These are phyloP conservation scores for Olyra latifolia DNA, from an alignment of 176 grass and related monocot genomes.

Conservation along the genomic window DNA sequence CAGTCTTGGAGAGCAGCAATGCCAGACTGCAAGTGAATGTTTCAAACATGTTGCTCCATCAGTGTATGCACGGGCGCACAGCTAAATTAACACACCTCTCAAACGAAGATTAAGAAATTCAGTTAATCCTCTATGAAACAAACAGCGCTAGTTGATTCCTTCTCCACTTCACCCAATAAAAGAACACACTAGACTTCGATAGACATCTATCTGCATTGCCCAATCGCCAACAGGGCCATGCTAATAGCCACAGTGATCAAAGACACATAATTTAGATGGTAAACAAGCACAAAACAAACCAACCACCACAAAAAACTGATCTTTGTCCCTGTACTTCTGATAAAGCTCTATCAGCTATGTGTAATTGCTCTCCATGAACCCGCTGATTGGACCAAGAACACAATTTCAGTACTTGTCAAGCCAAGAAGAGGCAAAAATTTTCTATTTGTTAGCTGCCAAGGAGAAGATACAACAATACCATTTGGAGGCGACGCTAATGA, in stretches of 20 bases:
- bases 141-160: background rate
- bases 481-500: slow-evolving; percentile 98
- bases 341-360: slow-evolving; percentile 83
- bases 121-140: background rate
- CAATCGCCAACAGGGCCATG: background rate
- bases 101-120: background rate
- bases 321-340: slow-evolving; percentile 80
- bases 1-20: too few species aligned
- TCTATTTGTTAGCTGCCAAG: background rate
- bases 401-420: background rate
- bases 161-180: background rate
- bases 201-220: background rate
- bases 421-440: background rate
- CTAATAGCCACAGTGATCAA: background rate
- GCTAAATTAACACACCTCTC: slow-evolving; percentile 1
- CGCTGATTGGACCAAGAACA: slow-evolving; percentile 41
- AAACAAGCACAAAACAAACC: background rate
- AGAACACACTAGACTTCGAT: background rate
- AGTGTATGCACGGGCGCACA: too few species aligned
- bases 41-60: too few species aligned
- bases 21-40: too few species aligned
- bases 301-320: slow-evolving; percentile 43
- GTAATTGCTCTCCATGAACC: slow-evolving; percentile 90
- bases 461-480: slow-evolving; percentile 49
- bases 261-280: slow-evolving; percentile 2